A percentile compares a stretch with the other conserved stretches of the same genome.
These are phyloP conservation scores for Boletus subcaerulescens DNA, from an alignment of 768 basidiomycete species.

Conservation along the genomic window DNA sequence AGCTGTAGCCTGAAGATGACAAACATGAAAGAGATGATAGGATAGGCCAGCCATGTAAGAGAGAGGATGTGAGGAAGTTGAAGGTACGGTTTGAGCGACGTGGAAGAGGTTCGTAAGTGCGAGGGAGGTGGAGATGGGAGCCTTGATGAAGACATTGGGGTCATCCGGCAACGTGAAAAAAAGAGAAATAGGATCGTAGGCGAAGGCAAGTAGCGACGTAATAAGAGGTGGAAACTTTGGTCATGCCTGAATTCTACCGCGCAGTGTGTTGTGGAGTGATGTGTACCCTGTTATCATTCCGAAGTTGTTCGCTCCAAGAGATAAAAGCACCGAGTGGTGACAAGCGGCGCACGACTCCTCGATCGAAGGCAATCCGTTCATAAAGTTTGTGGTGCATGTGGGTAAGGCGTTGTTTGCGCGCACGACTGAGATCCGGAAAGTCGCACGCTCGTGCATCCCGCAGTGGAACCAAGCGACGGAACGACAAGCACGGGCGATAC, in stretches of 20 bases:
- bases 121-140: conserved; percentile 47
- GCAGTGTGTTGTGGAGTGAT: no score
- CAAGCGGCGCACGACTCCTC: no score
- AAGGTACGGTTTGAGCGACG: conserved; percentile 77
- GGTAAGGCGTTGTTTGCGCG: conserved; percentile 27
- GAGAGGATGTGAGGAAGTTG: conserved; percentile 80
- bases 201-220: conserved; percentile 6
- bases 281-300: no score
- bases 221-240: conserved; percentile 2
- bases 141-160: conserved; percentile 32
- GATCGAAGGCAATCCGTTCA: conserved; percentile 6
- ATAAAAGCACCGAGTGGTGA: no score
- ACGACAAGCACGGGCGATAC: conserved; percentile 29
- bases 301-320: no score
- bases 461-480: conserved; percentile 26
- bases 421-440: conserved; percentile 34
- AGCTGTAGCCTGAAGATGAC: conserved; percentile 80
- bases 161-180: conserved; percentile 38
- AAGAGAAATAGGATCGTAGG: conserved; percentile 11
- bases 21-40: conserved; percentile 84
- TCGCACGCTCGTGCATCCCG: conserved; percentile 35
- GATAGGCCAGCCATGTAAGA: conserved; percentile 88
- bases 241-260: no score
- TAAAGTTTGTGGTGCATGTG: neutral
- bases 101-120: conserved; percentile 23